Conservation (phyloP, 352 stramenopile genomes). For the Peronosclerospora sorghi region DNA sequence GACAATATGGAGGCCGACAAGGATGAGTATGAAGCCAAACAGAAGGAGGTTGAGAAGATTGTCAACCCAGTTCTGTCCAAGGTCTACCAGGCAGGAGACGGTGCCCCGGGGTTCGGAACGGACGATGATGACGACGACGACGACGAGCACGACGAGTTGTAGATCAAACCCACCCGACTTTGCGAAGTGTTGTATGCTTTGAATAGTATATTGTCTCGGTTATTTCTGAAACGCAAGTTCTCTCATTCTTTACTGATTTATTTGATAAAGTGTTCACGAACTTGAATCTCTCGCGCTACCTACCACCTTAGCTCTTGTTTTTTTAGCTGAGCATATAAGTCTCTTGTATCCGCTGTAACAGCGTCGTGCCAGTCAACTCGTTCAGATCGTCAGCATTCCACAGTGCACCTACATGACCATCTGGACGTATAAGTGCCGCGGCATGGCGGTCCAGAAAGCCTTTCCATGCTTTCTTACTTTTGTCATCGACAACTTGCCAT, state of each 20-base stretch:
- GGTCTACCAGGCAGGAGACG: conserved; percentile 92
- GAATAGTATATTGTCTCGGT: conserved; percentile 22
- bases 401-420: conserved; percentile 64
- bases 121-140: conserved; percentile 66
- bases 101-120: conserved; percentile 31
- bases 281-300: too few species aligned
- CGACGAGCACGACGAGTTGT: conserved; percentile 94
- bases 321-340: conserved; percentile 21
- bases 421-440: conserved; percentile 60
- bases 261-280: too few species aligned
- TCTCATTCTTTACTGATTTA: too few species aligned
- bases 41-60: conserved; percentile 98
- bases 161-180: conserved; percentile 33
- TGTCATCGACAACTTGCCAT: conserved; percentile 18
- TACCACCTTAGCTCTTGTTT: too few species aligned
- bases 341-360: conserved; percentile 18
- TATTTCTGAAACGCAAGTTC: conserved; percentile 40
- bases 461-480: conserved; percentile 25
- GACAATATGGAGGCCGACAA: conserved; percentile 97
- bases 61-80: conserved; percentile 98
- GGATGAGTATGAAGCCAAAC: conserved; percentile 95
- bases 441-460: conserved; percentile 24
- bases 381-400: conserved; percentile 29
- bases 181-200: conserved; percentile 16
- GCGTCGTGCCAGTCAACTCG: conserved; percentile 1